A percentile compares a stretch with the other conserved stretches of the same genome.
These are phyloP conservation scores for Sicyos edulis DNA, from an alignment of 306 rosid species.

Conservation along the genomic window DNA sequence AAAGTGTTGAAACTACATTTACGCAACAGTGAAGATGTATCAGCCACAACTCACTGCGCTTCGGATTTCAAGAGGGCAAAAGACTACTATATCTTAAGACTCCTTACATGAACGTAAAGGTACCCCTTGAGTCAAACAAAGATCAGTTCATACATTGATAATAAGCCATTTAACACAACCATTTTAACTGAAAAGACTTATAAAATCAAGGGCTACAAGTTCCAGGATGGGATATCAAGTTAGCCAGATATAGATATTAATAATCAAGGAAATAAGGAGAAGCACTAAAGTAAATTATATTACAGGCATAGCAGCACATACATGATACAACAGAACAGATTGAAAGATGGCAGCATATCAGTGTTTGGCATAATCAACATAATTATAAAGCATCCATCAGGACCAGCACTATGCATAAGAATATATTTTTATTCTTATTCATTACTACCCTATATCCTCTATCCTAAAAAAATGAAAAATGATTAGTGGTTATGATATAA, in stretches of 20 bases:
- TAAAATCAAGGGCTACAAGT: neutral
- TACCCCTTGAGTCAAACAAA: neutral
- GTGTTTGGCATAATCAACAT: neutral
- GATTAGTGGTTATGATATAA: neutral
- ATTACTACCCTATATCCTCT: neutral
- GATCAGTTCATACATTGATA: neutral
- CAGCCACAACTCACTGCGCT: neutral
- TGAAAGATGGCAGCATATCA: neutral
- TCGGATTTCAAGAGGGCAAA: neutral
- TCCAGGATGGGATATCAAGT: neutral
- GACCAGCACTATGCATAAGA: neutral
- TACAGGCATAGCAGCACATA: neutral
- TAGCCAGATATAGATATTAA: neutral
- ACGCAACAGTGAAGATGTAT: neutral
- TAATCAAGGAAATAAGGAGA: neutral
- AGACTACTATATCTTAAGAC: neutral
- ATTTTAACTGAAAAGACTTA: neutral
- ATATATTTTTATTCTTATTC: neutral
- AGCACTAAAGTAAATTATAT: neutral
- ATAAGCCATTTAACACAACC: neutral
- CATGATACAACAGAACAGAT: neutral
- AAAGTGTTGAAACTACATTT: neutral
- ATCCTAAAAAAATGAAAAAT: neutral
- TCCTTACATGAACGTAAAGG: constrained; percentile 5
- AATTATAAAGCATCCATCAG: neutral